phyloP scores from a whole-genome alignment of 805 yeast genomes.

The Wickerhamomyces tratensis region DNA sequence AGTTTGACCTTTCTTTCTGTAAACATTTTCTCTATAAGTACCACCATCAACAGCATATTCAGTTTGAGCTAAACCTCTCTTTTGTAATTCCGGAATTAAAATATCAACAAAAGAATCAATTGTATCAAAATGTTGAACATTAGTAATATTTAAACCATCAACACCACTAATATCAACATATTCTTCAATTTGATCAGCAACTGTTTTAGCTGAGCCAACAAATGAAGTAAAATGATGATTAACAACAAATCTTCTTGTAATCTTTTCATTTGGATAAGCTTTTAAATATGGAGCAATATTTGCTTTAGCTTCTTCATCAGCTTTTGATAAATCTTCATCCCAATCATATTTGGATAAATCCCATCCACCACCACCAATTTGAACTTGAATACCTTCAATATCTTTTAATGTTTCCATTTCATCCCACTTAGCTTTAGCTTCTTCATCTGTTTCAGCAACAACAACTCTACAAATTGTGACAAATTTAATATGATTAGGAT shows the following conservation, averaged over 20 bases:
- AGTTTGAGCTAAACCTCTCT: constrained; percentile 23
- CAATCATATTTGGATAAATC: constrained; percentile 23
- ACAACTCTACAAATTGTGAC: constrained; percentile 24
- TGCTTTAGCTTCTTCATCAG: constrained; percentile 14
- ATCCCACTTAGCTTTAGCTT: constrained; percentile 25
- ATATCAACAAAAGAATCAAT: constrained; percentile 26
- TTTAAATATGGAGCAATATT: constrained; percentile 20
- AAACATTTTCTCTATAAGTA: constrained; percentile 22
- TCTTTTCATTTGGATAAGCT: constrained; percentile 3
- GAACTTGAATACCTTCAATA: constrained; percentile 28
- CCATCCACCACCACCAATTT: constrained; percentile 30
- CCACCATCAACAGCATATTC: constrained; percentile 22
- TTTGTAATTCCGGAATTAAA: constrained; percentile 23
- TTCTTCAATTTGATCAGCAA: constrained; percentile 26
- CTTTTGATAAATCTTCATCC: constrained; percentile 23
- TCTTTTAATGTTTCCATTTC: constrained; percentile 20
- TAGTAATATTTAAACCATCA: constrained; percentile 30
- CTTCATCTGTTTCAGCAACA: constrained; percentile 28
- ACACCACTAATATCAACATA: constrained; percentile 28
- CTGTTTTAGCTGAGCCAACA: constrained; percentile 22
- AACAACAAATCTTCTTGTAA: constrained; percentile 10
- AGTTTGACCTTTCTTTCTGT: constrained; percentile 6
- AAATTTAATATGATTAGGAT: constrained; percentile 27
- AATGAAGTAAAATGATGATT: constrained; percentile 15
- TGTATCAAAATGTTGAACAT: constrained; percentile 25